Conservation (phyloP, 2,329 filamentous ascomycete species). For the Pestalotiopsis sp. region DNA sequence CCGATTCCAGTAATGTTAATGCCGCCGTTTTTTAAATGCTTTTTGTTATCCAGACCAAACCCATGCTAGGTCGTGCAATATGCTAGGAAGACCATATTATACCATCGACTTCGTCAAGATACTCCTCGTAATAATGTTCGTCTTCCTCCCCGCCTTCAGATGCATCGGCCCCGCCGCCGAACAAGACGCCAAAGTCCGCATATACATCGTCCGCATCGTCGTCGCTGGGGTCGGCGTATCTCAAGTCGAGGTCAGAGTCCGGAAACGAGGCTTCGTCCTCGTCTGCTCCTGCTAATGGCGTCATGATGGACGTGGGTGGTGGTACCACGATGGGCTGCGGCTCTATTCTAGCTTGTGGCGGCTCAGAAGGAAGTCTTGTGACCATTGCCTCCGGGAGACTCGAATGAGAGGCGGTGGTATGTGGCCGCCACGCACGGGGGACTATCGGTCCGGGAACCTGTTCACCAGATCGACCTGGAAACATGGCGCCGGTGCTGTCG, state of each 20-base stretch:
- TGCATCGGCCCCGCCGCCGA: constrained; percentile 32
- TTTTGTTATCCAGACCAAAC: background rate
- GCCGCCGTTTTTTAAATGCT: background rate
- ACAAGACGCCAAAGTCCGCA: constrained; percentile 54
- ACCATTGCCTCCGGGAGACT: background rate
- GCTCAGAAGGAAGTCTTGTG: background rate
- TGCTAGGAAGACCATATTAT: constrained; percentile 45
- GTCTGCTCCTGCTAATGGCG: constrained; percentile 31
- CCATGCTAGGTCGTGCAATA: background rate
- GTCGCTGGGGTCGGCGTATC: constrained; percentile 38
- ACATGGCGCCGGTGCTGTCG: constrained; percentile 27
- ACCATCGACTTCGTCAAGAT: constrained; percentile 56
- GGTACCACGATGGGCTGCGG: background rate
- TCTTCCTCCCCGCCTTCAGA: constrained; percentile 25
- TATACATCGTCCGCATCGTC: constrained; percentile 53
- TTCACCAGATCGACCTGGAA: constrained; percentile 22
- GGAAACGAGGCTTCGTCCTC: constrained; percentile 50
- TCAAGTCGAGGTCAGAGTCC: constrained; percentile 43
- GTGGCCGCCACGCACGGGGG: constrained; percentile 26
- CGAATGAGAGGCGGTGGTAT: constrained; percentile 22
- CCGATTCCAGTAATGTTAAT: too few species aligned
- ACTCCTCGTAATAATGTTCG: constrained; percentile 52
- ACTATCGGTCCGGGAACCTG: constrained; percentile 16
- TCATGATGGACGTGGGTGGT: constrained; percentile 16
- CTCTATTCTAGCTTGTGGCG: background rate